A percentile compares a stretch with the other conserved stretches of the same genome.
Evolutionary conservation across 2,329 filamentous ascomycete genomes (phyloP).

Genomic region (Diaporthe sp.): DNA sequence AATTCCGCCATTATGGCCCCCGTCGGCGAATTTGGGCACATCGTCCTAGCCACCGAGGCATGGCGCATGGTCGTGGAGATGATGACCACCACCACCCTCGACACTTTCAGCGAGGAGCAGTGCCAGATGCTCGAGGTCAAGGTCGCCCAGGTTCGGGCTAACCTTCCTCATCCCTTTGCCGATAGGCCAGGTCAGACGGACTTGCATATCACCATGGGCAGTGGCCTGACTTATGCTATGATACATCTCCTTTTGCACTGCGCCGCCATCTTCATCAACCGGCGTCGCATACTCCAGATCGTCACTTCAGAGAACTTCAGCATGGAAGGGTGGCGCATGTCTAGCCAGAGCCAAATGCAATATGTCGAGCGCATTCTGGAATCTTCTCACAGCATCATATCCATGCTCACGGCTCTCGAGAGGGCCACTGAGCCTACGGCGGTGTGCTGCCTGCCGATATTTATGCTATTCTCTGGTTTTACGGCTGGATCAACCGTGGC

Average conservation of each 20-base stretch:
- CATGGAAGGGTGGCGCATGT: slow-evolving; percentile 66
- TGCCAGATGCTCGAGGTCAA: slow-evolving; percentile 65
- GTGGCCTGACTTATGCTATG: slow-evolving; percentile 73
- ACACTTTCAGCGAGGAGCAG: slow-evolving; percentile 67
- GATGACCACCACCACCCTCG: slow-evolving; percentile 67
- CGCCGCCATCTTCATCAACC: slow-evolving; percentile 72
- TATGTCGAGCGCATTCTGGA: slow-evolving; percentile 70
- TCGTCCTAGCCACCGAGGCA: slow-evolving; percentile 71
- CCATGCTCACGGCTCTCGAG: slow-evolving; percentile 68
- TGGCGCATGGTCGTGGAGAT: slow-evolving; percentile 74
- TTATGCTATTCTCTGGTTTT: slow-evolving; percentile 74
- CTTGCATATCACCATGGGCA: slow-evolving; percentile 75
- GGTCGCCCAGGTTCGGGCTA: slow-evolving; percentile 67
- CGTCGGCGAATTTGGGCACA: slow-evolving; percentile 73
- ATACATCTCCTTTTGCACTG: slow-evolving; percentile 73
- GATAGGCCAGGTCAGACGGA: slow-evolving; percentile 74
- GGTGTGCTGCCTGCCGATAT: slow-evolving; percentile 72
- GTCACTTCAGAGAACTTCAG: slow-evolving; percentile 67
- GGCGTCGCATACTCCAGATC: slow-evolving; percentile 70
- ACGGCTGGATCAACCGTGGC: slow-evolving; percentile 72
- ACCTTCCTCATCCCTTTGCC: slow-evolving; percentile 70
- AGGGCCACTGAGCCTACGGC: slow-evolving; percentile 69
- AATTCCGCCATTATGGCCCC: slow-evolving; percentile 60
- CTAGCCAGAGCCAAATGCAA: slow-evolving; percentile 62
- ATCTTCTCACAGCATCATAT: slow-evolving; percentile 71